Evolutionary conservation across 306 rosid genomes (phyloP), one percentile per base, ranked within the genome.

Genomic region (Cucumis cinereus): DNA sequence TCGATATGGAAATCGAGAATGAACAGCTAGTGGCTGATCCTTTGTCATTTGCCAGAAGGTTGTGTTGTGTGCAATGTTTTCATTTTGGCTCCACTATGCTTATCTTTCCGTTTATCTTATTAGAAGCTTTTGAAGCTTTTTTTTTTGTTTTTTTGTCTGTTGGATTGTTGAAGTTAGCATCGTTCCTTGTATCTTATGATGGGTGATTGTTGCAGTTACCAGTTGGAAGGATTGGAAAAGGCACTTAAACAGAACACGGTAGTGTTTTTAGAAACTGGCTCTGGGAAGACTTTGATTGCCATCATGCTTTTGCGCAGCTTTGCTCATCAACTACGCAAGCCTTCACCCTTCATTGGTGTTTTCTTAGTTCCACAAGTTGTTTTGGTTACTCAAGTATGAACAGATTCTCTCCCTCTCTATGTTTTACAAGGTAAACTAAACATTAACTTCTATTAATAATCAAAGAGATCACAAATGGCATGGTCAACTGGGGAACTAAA

Each of bases 261-360:
- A 14, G 97, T 89, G 69, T 91, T 59, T 78, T 82, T 93, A 83
- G 98, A 91, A 82, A 93, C 98, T 12, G 97, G 98, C 71, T 85
- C 97, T 0, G 98, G 98, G 47, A 93, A 93, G 84, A 93, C 98
- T 58, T 83, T 93, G 84, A 90, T 93, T 53, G 92, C 97, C 47
- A 80, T 90, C 58, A 91, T 91, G 98, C 98, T 93, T 64, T 89
- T 93, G 40, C 85, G 96, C 13, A 88, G 92, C 79, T 90, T 82
- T 33, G 92, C 96, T 11, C 45, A 87, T 84, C 74, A 66, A 71
- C 86, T 93, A 45, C 89, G 91, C 41, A 91, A 93, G 77, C 96
- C 96, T 76, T 87, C 94, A 6, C 80, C 77, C 14, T 81, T 30
- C 72, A 7, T 91, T 74, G 93, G 97, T 0, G 88, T 93, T 24